A percentile compares a stretch with the other conserved stretches of the same genome.
These are phyloP conservation scores for Coriolopsis trogii DNA, from an alignment of 1,284 basidiomycete genomes.

Conservation along the genomic window DNA sequence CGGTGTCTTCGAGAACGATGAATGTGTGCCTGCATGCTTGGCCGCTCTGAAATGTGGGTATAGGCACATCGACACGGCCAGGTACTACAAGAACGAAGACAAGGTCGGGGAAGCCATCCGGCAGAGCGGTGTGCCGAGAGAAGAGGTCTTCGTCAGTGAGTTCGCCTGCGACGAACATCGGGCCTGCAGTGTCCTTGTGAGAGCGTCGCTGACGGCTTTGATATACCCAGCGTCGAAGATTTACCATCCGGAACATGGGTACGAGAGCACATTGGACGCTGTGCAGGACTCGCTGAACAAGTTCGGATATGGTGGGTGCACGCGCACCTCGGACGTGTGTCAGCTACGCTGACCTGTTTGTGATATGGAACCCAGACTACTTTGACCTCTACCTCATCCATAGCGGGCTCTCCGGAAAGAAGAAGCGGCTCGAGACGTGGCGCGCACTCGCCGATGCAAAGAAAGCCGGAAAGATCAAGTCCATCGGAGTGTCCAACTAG, in stretches of 20 bases:
- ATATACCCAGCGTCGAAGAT: conserved; percentile 23
- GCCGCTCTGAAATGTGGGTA: conserved; percentile 75
- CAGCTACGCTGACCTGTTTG: background rate
- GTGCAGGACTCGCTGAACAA: conserved; percentile 25
- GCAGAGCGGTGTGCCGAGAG: conserved; percentile 52
- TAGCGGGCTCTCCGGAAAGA: conserved; percentile 46
- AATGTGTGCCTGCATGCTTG: conserved; percentile 56
- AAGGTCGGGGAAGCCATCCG: conserved; percentile 59
- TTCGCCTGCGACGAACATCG: background rate
- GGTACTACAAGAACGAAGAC: conserved; percentile 75
- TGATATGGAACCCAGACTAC: conserved; percentile 40
- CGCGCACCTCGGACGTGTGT: no score
- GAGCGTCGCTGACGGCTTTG: no score
- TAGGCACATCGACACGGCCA: conserved; percentile 69
- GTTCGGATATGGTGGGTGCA: conserved; percentile 24
- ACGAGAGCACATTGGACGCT: conserved; percentile 20
- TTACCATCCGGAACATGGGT: conserved; percentile 22
- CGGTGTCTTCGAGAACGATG: conserved; percentile 77
- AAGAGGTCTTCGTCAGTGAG: conserved; percentile 72
- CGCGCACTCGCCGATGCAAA: conserved; percentile 46
- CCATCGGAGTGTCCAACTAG: conserved; percentile 70
- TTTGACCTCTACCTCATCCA: conserved; percentile 68
- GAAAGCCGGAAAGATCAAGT: conserved; percentile 52
- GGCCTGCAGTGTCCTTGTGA: no score
- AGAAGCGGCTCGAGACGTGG: conserved; percentile 48